Evolutionary conservation across 2,329 filamentous ascomycete species (phyloP).

Genomic region (Trichoderma aggressivum): DNA sequence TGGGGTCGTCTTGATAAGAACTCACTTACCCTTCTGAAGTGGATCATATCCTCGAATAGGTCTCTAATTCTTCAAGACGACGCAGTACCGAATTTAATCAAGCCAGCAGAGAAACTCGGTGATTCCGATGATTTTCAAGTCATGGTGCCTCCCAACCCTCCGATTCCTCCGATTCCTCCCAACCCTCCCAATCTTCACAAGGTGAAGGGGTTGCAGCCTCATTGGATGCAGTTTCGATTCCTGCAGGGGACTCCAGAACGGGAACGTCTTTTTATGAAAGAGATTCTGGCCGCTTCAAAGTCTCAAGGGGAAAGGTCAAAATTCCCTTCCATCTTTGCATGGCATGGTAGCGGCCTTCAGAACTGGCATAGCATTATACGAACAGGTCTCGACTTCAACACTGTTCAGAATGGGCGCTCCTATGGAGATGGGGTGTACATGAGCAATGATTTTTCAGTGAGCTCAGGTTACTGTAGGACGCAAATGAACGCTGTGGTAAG

Average conservation of each 20-base stretch:
- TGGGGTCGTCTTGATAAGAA: conserved; percentile 60
- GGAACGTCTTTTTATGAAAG: conserved; percentile 68
- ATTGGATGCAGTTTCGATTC: conserved; percentile 79
- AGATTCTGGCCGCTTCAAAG: conserved; percentile 47
- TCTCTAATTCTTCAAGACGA: conserved; percentile 77
- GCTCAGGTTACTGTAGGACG: background rate
- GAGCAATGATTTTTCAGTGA: conserved; percentile 43
- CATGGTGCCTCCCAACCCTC: background rate
- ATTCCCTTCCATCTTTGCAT: conserved; percentile 75
- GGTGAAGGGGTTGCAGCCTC: conserved; percentile 57
- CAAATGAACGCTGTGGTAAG: background rate
- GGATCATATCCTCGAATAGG: conserved; percentile 87
- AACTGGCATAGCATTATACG: conserved; percentile 94
- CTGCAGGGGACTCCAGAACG: conserved; percentile 86
- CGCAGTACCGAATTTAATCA: conserved; percentile 37
- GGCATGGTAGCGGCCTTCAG: conserved; percentile 71
- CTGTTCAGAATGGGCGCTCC: conserved; percentile 61
- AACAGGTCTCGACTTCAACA: conserved; percentile 71
- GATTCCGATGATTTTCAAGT: background rate
- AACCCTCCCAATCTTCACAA: conserved; percentile 39
- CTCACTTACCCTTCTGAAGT: conserved; percentile 67
- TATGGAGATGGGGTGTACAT: conserved; percentile 83
- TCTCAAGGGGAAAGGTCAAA: conserved; percentile 27
- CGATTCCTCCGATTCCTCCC: background rate
- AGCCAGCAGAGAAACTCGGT: background rate